phyloP scores from a whole-genome alignment of 768 basidiomycete species.

The Podaxis carcinomalis region DNA sequence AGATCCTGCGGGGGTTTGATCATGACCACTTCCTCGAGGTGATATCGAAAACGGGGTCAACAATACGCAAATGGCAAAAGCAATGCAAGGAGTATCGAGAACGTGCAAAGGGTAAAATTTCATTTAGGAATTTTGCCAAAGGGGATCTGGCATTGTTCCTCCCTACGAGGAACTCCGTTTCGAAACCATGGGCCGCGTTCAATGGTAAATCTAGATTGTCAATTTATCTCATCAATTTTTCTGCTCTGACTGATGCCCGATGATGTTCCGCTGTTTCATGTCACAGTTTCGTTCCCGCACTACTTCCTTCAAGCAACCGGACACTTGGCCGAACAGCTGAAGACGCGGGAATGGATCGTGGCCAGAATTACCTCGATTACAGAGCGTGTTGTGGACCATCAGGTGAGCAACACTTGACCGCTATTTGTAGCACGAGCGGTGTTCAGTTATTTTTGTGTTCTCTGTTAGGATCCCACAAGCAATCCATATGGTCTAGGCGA shows the following conservation, averaged over 20 bases:
- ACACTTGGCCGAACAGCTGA: constrained; percentile 83
- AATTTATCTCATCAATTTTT: not conserved
- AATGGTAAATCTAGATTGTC: constrained; percentile 58
- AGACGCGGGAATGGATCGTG: constrained; percentile 92
- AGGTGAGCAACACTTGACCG: constrained; percentile 41
- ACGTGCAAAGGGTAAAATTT: constrained; percentile 93
- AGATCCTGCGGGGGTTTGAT: constrained; percentile 69
- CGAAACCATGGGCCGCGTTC: constrained; percentile 97
- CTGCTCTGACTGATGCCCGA: constrained; percentile 24
- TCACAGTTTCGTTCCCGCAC: constrained; percentile 89
- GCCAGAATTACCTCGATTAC: constrained; percentile 87
- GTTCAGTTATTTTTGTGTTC: constrained; percentile 26
- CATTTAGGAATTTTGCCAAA: constrained; percentile 92
- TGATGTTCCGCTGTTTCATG: constrained; percentile 27
- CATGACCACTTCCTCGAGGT: constrained; percentile 84
- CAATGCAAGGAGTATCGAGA: constrained; percentile 96
- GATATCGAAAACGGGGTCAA: constrained; percentile 75
- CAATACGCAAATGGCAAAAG: constrained; percentile 95
- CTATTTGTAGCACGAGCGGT: constrained; percentile 10
- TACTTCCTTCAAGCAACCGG: constrained; percentile 92
- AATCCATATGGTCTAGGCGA: constrained; percentile 89
- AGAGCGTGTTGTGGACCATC: constrained; percentile 78
- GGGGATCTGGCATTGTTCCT: constrained; percentile 95
- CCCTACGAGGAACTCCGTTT: constrained; percentile 90
- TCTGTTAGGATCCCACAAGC: constrained; percentile 63